phyloP scores from a whole-genome alignment of 139 green algal genomes.

The Closterium sp. region DNA sequence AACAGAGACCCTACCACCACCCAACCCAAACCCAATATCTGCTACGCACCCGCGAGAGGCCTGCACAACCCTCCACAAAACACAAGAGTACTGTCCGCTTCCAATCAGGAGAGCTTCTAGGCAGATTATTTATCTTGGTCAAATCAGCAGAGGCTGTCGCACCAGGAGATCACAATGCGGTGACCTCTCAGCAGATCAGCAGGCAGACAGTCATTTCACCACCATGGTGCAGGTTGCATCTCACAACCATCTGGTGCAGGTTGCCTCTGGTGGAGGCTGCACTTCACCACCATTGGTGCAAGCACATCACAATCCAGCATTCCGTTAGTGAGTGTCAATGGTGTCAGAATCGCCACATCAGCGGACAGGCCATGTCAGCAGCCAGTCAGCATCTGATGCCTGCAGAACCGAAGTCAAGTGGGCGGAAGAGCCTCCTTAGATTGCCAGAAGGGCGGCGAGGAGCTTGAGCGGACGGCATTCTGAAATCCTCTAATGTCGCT shows the following conservation, averaged over 20 bases:
- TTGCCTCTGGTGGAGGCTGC: not conserved
- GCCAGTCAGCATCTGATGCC: not conserved
- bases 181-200: not conserved
- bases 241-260: no score
- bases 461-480: not conserved
- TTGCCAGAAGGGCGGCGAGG: not conserved
- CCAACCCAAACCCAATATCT: no score
- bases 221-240: no score
- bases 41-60: no score
- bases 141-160: not conserved
- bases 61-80: no score
- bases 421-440: not conserved
- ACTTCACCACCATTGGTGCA: not conserved
- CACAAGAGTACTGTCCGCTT: no score
- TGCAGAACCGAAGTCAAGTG: not conserved
- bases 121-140: no score
- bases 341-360: not conserved
- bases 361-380: not conserved
- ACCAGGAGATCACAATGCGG: not conserved
- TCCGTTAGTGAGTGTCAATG: not conserved
- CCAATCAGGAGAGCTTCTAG: no score
- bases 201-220: no score
- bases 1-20: no score
- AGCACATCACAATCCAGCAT: not conserved
- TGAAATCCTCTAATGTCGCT: not conserved